Base-by-base conservation (phyloP, 169 alveolate species). In the Perkinsus olseni region DNA sequence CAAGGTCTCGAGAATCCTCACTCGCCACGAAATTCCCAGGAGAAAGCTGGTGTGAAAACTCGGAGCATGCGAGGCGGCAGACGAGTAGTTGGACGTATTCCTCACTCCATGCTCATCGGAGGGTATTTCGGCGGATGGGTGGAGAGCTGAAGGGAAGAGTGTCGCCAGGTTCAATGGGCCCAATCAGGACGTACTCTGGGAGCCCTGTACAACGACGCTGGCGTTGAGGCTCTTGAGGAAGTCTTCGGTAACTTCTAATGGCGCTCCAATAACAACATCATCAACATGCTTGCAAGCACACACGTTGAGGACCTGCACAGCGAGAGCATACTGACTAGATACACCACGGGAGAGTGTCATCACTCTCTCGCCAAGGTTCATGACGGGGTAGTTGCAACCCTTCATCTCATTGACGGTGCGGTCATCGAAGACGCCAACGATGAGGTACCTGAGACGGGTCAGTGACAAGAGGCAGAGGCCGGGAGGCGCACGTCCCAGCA, bases 401-500 rank as follows among this genome's bases (percentile, higher is more conserved):
- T 95, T 94, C 39, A 95, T 92, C 92, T 92, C 91, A 92, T 93
- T 95, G 8, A 96, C 97, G 0, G 95, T 93, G 0, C 93, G 50
- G 94, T 96, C 98, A 93, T 96, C 97, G 94, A 96, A 94, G 45
- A 96, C 95, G 13, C 98, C 98, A n/a, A 96, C 98, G 93, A 94
- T 94, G 24, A 96, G 92, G 94, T 93, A 97, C 93, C 97, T 62
- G 1, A 24, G 31, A 6, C 28, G 17, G 34, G 82, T 28, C 28
- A 62, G 31, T 21, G 82, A 62, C 10, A 62, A 24, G 82, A 4
- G 17, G 10, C 13, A 62, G 34, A 4, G 34, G 82, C 82, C 31
- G 17, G 82, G 37, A 62, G 31, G 8, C 82, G 92, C 92, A 96
- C 92, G 96, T 96, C 39, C 98, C 98, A 39, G 92, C 39, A 40